A percentile compares a stretch with the other conserved stretches of the same genome.
Evolutionary conservation across 139 green algal genomes (phyloP).

Genomic region (Chlorella sorokiniana): DNA sequence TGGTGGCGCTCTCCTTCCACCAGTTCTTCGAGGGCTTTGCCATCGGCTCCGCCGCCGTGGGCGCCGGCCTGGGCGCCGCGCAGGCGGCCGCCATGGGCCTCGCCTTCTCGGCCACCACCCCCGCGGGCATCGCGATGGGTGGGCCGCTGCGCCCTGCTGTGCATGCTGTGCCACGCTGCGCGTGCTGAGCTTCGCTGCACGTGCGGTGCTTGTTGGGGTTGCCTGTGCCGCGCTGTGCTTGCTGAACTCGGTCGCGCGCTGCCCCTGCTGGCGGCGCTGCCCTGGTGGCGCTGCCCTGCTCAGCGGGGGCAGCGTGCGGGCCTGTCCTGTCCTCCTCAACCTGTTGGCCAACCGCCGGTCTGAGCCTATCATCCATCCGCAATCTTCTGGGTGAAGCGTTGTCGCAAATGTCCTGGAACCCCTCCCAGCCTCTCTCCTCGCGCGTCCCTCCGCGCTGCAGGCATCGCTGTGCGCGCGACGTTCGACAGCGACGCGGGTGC

Average conservation of each 20-base stretch:
- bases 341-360: too few species aligned
- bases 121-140: conserved; percentile 65
- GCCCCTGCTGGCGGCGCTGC: not conserved
- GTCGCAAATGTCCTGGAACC: too few species aligned
- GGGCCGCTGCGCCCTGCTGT: not conserved
- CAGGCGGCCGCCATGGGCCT: conserved; percentile 42
- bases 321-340: too few species aligned
- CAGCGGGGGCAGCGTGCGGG: too few species aligned
- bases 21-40: conserved; percentile 60
- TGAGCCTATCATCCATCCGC: too few species aligned
- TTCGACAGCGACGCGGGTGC: conserved; percentile 46
- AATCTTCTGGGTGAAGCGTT: too few species aligned
- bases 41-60: conserved; percentile 50
- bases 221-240: too few species aligned
- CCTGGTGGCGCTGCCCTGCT: too few species aligned
- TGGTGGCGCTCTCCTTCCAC: conserved; percentile 68
- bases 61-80: conserved; percentile 34
- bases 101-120: conserved; percentile 61
- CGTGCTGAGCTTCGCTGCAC: not conserved
- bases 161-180: not conserved
- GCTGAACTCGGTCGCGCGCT: not conserved
- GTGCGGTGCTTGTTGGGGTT: too few species aligned
- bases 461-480: conserved; percentile 47
- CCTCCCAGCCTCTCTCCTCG: not conserved
- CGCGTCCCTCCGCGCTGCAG: not conserved